phyloP scores from a whole-genome alignment of 169 alveolate species.

The Plasmodium yoelii region DNA sequence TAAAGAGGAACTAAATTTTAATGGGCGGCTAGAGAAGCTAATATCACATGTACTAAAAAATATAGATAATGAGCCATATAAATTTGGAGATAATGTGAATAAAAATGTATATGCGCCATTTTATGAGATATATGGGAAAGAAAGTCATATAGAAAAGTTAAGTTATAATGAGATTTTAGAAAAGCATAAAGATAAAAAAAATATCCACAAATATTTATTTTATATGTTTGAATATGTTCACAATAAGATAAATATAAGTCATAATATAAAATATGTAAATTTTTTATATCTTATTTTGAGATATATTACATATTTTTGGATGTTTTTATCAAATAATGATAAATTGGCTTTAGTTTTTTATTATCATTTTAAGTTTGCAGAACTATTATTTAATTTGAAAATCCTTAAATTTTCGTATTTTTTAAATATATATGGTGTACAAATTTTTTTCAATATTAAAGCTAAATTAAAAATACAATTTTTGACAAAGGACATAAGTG shows the following conservation, averaged over 20 bases:
- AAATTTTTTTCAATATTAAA: slow-evolving; percentile 40
- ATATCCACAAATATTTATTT: slow-evolving; percentile 49
- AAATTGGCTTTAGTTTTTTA: slow-evolving; percentile 58
- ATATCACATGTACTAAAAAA: slow-evolving; percentile 40
- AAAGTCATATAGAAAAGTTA: slow-evolving; percentile 34
- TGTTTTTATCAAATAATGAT: slow-evolving; percentile 40
- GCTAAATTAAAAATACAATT: slow-evolving; percentile 36
- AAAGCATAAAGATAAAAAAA: slow-evolving; percentile 41
- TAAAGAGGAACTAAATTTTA: slow-evolving; percentile 7
- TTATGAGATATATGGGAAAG: slow-evolving; percentile 58
- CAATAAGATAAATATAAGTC: slow-evolving; percentile 39
- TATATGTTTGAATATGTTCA: slow-evolving; percentile 53
- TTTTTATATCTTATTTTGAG: slow-evolving; percentile 56
- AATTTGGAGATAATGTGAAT: slow-evolving; percentile 20
- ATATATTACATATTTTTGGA: slow-evolving; percentile 66
- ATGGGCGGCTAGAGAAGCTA: slow-evolving; percentile 43
- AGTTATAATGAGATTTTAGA: slow-evolving; percentile 37
- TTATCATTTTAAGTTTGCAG: slow-evolving; percentile 58
- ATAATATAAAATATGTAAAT: slow-evolving; percentile 42
- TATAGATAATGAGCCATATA: slow-evolving; percentile 41
- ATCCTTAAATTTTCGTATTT: slow-evolving; percentile 45
- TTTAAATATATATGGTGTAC: slow-evolving; percentile 33
- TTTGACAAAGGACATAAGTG: slow-evolving; percentile 24
- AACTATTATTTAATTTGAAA: slow-evolving; percentile 45
- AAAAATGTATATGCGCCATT: slow-evolving; percentile 47